Evolutionary conservation across 164 flowering plant species (phyloP).

Genomic region (Umbellularia californica): DNA sequence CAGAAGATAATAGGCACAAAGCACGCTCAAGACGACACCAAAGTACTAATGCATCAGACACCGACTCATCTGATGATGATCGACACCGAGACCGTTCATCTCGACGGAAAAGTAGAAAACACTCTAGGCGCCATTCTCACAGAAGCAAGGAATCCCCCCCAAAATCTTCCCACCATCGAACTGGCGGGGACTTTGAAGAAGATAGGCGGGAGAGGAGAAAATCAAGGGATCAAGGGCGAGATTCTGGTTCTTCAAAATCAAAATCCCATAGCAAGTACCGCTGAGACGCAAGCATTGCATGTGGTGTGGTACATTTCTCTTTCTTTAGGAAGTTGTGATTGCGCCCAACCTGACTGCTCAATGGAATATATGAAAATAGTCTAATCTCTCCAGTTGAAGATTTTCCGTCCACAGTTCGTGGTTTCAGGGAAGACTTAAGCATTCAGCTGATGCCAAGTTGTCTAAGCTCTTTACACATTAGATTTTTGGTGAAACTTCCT

Average conservation of each 20-base stretch:
- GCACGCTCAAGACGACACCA: slow-evolving; percentile 21
- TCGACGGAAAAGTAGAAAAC: slow-evolving; percentile 53
- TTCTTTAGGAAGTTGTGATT: no score
- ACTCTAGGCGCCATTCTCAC: slow-evolving; percentile 46
- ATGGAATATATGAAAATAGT: no score
- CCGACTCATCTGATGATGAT: slow-evolving; percentile 42
- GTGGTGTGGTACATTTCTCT: background rate
- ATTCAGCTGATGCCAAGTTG: no score
- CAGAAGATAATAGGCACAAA: slow-evolving; percentile 21
- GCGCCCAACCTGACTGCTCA: no score
- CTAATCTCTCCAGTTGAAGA: no score
- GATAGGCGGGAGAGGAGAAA: slow-evolving; percentile 35
- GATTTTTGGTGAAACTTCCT: no score
- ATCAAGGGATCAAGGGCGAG: slow-evolving; percentile 19
- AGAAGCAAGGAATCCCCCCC: slow-evolving; percentile 34
- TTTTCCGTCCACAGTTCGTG: no score
- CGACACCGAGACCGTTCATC: slow-evolving; percentile 36
- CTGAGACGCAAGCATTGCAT: background rate
- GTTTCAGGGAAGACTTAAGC: no score
- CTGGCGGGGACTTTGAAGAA: slow-evolving; percentile 28
- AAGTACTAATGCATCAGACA: slow-evolving; percentile 35
- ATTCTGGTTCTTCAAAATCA: slow-evolving; percentile 4
- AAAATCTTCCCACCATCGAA: slow-evolving; percentile 34
- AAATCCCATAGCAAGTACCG: background rate
- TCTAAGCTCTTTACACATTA: no score